Base-by-base conservation (phyloP, 2,329 filamentous ascomycete species). In the Blastomyces emzantsi region DNA sequence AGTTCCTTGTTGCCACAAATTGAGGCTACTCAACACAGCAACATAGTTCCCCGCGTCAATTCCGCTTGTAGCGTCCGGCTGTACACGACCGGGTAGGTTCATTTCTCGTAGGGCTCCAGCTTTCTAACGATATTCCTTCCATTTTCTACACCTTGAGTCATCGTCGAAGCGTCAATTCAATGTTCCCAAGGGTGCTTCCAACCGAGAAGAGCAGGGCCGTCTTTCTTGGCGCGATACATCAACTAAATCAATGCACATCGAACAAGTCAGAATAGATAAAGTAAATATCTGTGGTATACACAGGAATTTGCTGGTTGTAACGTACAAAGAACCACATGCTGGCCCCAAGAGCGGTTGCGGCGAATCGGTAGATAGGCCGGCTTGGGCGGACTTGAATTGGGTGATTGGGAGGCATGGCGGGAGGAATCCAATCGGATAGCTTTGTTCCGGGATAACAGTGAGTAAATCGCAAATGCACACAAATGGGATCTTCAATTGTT, bases 291-390 rank as follows among this genome's bases (percentile, higher is more conserved):
- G 70, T 55, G 66, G 39, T 47, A 4, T 28, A 28, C 57, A 59
- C 19, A 22, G n/a, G 36, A 6, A n/a, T 58, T 28, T 43, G 19
- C 5, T 28, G 41, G 8, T 25, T 41, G 63, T 30, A 56, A 81
- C 89, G 74, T 85, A 97, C 92, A 78, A 94, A 99, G 80, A 99
- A 97, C 94, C 94, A 99, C 94, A 97, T 99, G 80, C 89, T 90
- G 63, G 94, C 94, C 70, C 92, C 90, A 67, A 99, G 83, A 66
- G 88, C 90, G 55, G 91, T 97, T 57, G 90, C 93, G 64, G 87
- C 85, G 77, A 93, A 89, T 75, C 90, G 86, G 82, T 97, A 96
- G 69, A 96, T 73, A 56, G 85, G 86, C 66, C 85, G 82, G 59
- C 79, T 83, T 43, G 83, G 84, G 73, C 84, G 86, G 73, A 88